Evolutionary conservation across 2,329 filamentous ascomycete genomes (phyloP).

Genomic region (Cytospora leucostoma): DNA sequence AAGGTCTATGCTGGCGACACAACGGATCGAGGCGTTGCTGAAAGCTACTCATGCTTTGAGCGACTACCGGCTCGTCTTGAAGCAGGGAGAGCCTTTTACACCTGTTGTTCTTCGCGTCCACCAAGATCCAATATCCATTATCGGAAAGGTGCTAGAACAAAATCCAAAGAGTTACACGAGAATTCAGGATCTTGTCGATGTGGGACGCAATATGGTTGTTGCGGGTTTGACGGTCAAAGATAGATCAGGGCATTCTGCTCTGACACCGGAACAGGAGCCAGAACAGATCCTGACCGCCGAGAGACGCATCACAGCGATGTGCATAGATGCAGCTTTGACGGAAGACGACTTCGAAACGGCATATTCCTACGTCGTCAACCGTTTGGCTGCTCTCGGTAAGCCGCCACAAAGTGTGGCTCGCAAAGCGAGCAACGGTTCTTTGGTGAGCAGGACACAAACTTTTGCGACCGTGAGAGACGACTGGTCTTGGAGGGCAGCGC

Average conservation of each 20-base stretch:
- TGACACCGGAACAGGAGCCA: slow-evolving; percentile 34
- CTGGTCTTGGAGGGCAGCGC: slow-evolving; percentile 76
- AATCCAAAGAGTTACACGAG: slow-evolving; percentile 74
- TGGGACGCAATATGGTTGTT: slow-evolving; percentile 67
- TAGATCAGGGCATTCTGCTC: slow-evolving; percentile 34
- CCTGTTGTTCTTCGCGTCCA: slow-evolving; percentile 78
- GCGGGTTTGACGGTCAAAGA: slow-evolving; percentile 51
- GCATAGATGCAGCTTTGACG: slow-evolving; percentile 68
- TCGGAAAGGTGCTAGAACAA: slow-evolving; percentile 73
- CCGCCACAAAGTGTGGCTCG: slow-evolving; percentile 22
- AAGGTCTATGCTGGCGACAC: slow-evolving; percentile 51
- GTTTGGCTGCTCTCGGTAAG: slow-evolving; percentile 50
- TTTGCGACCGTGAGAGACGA: slow-evolving; percentile 49
- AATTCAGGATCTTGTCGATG: slow-evolving; percentile 70
- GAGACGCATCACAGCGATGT: slow-evolving; percentile 75
- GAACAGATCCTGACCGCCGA: slow-evolving; percentile 48
- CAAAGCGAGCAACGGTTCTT: slow-evolving; percentile 33
- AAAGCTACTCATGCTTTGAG: slow-evolving; percentile 74
- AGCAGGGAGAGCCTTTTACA: slow-evolving; percentile 77
- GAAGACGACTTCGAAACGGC: slow-evolving; percentile 85
- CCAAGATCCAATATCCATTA: slow-evolving; percentile 71
- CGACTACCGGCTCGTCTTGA: slow-evolving; percentile 75
- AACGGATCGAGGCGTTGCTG: slow-evolving; percentile 64
- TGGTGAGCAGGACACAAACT: slow-evolving; percentile 24
- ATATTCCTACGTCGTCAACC: slow-evolving; percentile 78